Conservation (phyloP, 176 grass and related monocot species). For the Rhynchospora pubera region DNA sequence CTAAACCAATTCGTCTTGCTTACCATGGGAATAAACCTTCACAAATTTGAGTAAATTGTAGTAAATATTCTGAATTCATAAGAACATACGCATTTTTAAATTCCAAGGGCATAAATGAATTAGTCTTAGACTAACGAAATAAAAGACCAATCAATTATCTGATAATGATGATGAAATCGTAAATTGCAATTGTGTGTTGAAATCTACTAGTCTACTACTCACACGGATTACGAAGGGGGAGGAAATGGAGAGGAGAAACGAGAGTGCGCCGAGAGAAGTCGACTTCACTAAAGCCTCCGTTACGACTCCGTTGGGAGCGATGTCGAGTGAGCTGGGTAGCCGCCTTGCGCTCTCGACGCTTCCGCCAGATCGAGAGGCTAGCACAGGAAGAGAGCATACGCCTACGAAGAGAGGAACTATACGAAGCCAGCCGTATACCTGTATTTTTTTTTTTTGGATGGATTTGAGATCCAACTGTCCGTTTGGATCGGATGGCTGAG, state of each 20-base stretch:
- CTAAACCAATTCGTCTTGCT: conserved; percentile 71
- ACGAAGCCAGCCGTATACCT: too few species aligned
- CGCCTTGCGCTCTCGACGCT: conserved; percentile 55
- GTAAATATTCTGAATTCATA: not conserved
- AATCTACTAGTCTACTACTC: not conserved
- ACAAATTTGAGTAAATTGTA: not conserved
- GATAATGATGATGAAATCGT: not conserved
- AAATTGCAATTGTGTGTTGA: not conserved
- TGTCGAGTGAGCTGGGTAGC: conserved; percentile 61
- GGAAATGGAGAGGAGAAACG: conserved; percentile 60
- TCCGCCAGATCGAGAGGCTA: conserved; percentile 11
- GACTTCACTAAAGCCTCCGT: conserved; percentile 68
- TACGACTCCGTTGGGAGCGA: conserved; percentile 42
- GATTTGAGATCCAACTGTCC: too few species aligned
- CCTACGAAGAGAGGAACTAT: too few species aligned
- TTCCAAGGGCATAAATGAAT: too few species aligned
- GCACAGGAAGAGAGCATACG: too few species aligned
- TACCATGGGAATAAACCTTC: conserved; percentile 62
- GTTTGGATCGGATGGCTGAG: too few species aligned
- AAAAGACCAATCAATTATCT: too few species aligned
- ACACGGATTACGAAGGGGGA: conserved; percentile 61
- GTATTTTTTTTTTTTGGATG: too few species aligned
- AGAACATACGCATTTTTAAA: not conserved
- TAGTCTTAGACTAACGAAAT: too few species aligned
- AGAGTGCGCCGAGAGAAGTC: conserved; percentile 59